A percentile compares a stretch with the other conserved stretches of the same genome.
phyloP scores from a whole-genome alignment of 2,329 filamentous ascomycete genomes.

The Fusarium multiceps region DNA sequence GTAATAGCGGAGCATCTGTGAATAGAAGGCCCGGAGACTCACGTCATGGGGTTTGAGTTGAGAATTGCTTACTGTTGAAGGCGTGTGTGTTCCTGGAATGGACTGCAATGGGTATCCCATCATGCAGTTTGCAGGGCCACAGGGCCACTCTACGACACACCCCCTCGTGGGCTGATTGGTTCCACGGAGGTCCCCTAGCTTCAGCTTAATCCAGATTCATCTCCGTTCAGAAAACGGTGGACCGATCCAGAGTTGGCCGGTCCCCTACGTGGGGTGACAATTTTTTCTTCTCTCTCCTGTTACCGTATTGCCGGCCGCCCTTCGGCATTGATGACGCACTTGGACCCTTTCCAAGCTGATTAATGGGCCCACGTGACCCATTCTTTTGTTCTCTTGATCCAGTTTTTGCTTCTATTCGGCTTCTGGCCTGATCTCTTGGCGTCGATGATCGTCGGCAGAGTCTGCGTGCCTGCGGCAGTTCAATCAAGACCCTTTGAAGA shows the following conservation, averaged over 20 bases:
- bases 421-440: slow-evolving; percentile 36
- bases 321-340: slow-evolving; percentile 34
- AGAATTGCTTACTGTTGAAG: not conserved
- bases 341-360: slow-evolving; percentile 14
- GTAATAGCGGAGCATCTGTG: slow-evolving; percentile 24
- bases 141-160: not conserved
- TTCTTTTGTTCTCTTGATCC: slow-evolving; percentile 22
- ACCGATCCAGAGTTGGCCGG: slow-evolving; percentile 12
- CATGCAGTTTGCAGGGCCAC: not conserved
- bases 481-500: not conserved
- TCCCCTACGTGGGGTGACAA: slow-evolving; percentile 20
- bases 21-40: slow-evolving; percentile 32
- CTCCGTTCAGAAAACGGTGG: slow-evolving; percentile 35
- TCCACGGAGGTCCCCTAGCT: slow-evolving; percentile 5
- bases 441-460: slow-evolving; percentile 24
- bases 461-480: not conserved
- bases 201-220: slow-evolving; percentile 34
- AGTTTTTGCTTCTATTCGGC: slow-evolving; percentile 29
- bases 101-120: not conserved
- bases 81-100: slow-evolving; percentile 16
- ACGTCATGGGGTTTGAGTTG: slow-evolving; percentile 25
- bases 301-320: slow-evolving; percentile 25
- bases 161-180: slow-evolving; percentile 8
- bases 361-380: slow-evolving; percentile 13
- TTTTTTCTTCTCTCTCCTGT: not conserved